Evolutionary conservation across 495 filamentous ascomycete species (phyloP).

Genomic region (Tuber calosporum): DNA sequence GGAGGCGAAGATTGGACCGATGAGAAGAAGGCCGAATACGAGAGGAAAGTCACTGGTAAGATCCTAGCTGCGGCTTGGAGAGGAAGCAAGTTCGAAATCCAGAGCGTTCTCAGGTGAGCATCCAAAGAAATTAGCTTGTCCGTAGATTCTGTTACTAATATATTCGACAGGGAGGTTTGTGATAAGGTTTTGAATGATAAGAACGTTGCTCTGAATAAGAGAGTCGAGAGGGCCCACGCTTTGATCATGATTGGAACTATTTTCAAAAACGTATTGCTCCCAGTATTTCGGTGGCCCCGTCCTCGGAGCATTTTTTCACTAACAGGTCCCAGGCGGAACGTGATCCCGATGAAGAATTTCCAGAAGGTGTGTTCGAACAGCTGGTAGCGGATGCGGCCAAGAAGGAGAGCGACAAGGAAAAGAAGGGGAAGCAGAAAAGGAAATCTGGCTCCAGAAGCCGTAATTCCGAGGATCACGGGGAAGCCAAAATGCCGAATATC

Average conservation of each 20-base stretch:
- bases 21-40: slow-evolving; percentile 94
- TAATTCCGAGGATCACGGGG: neutral
- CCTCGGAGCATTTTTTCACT: slow-evolving; percentile 10
- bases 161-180: slow-evolving; percentile 35
- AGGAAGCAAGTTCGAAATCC: slow-evolving; percentile 96
- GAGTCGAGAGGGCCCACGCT: slow-evolving; percentile 83
- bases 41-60: slow-evolving; percentile 91
- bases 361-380: slow-evolving; percentile 98
- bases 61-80: slow-evolving; percentile 97
- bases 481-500: neutral
- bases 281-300: slow-evolving; percentile 8
- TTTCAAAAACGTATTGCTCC: slow-evolving; percentile 64
- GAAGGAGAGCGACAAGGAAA: slow-evolving; percentile 76
- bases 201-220: slow-evolving; percentile 70
- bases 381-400: slow-evolving; percentile 91
- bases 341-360: slow-evolving; percentile 91
- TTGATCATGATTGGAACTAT: slow-evolving; percentile 81
- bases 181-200: slow-evolving; percentile 67
- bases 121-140: neutral
- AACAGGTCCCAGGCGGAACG: slow-evolving; percentile 62
- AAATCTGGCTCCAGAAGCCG: slow-evolving; percentile 33
- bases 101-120: slow-evolving; percentile 75
- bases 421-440: slow-evolving; percentile 65
- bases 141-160: neutral
- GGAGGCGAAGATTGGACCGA: slow-evolving; percentile 98